These are phyloP conservation scores for Myxozyma udenii DNA, from an alignment of 805 yeast genomes.

Conservation along the genomic window DNA sequence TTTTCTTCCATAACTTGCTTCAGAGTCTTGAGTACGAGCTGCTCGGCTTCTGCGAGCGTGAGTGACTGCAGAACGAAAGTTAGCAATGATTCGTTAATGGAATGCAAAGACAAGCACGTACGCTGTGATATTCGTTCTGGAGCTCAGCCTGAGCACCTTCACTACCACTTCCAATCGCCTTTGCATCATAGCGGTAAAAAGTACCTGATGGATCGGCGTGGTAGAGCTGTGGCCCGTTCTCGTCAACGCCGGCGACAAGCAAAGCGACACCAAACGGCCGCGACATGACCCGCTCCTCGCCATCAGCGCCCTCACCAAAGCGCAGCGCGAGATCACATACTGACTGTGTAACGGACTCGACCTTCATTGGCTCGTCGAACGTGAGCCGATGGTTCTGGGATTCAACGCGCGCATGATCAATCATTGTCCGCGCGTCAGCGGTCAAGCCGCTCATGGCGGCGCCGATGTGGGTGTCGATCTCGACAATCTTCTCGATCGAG, in stretches of 20 bases:
- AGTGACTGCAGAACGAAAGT: conserved; percentile 52
- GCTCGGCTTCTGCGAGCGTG: conserved; percentile 89
- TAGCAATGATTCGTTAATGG: not conserved
- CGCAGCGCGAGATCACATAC: conserved; percentile 95
- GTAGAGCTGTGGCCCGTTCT: conserved; percentile 85
- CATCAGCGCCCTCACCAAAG: conserved; percentile 96
- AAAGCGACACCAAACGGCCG: conserved; percentile 99
- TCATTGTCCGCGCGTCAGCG: conserved; percentile 98
- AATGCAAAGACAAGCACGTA: conserved; percentile 6
- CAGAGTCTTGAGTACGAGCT: conserved; percentile 78
- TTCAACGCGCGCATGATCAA: conserved; percentile 92
- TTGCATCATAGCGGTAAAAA: conserved; percentile 94
- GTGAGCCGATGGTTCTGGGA: conserved; percentile 73
- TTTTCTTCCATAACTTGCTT: conserved; percentile 99
- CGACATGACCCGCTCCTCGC: conserved; percentile 92
- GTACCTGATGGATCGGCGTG: conserved; percentile 99
- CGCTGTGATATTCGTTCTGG: conserved; percentile 90
- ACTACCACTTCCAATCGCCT: conserved; percentile 97
- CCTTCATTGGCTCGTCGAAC: conserved; percentile 88
- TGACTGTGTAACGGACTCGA: conserved; percentile 90
- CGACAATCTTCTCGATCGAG: conserved; percentile 93
- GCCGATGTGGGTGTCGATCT: conserved; percentile 89
- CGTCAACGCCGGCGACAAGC: conserved; percentile 92
- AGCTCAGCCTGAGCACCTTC: conserved; percentile 99
- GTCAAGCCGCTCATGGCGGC: conserved; percentile 99